Base-by-base conservation (phyloP, 1,139 yeast species). In the Zygosaccharomyces sapae region DNA sequence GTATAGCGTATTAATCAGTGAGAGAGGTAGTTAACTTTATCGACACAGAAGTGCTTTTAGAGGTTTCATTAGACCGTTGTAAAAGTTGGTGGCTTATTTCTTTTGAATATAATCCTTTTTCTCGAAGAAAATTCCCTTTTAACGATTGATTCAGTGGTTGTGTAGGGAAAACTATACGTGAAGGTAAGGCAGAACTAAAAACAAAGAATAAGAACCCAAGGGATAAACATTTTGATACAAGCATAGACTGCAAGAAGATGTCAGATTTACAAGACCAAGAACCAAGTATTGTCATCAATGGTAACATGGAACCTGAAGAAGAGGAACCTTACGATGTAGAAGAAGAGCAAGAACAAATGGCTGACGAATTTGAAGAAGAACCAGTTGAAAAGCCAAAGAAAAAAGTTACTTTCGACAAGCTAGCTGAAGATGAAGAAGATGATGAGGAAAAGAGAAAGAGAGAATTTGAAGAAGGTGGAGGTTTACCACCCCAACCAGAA, bases 381-480 rank as follows among this genome's bases (percentile, higher is more conserved):
- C 70, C 67, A 47, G 68, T 64, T 33, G 67, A 61, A 45, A 74
- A 75, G 55, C 74, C 76, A 52, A 82, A 83, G 72, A 89, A 90
- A 70, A 74, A 83, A 27, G 97, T 90, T 41, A 80, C 95, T 4
- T 90, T 90, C 67, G 90, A 89, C 34, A 88, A 82, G 13, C 68
- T 83, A 41, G 90, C 83, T 50, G 71, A 68, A 31, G 70, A 64
- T 29, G 83, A 77, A 51, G 79, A 77, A 52, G 65, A 49, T 40
- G 86, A 79, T 66, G 81, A 75, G 49, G 94, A 84, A 62, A 84
- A 83, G 66, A 83, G 88, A 60, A 78, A 76, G 60, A 78, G 81
- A 65, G 97, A 92, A 67, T 90, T 90, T 59, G 96, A 86, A 75
- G 97, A 89, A 71, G 97, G 97, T 65, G 97, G 97, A 48, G 97